Evolutionary conservation across 2,329 filamentous ascomycete genomes (phyloP), one percentile per base, ranked within the genome.

Genomic region (Trichoderma endophyticum): DNA sequence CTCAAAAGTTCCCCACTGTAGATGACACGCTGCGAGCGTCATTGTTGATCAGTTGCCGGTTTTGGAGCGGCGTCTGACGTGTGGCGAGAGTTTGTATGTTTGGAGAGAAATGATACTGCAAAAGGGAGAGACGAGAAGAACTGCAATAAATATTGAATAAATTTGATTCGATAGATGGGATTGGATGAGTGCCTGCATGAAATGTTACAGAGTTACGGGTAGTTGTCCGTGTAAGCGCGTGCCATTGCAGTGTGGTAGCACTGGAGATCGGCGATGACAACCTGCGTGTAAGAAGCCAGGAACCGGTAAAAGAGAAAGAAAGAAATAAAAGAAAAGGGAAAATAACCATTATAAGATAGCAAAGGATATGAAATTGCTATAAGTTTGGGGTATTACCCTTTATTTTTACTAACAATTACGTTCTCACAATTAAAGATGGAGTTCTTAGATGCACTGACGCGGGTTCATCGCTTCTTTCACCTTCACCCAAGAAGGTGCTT

Each of bases 1-100:
- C 18, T 43, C 32, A 12, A 57, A 15, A 14, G 34, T 43, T 48
- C 66, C 28, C 56, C 66, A 69, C 66, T n/a, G 11, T 48, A 15
- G 6, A 69, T 69, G 66, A 69, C 66, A 69, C 56, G 26, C 36
- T 28, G 9, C 34, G 26, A 28, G 28, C 66, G 66, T 69, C 66
- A 69, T 69, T 61, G 66, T n/a, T 43, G 66, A 69, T 69, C 66
- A 26, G 56, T 60, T 69, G 66, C 66, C 56, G 36, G 26, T 69
- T 69, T 21, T 34, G 39, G 39, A 30, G 36, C 54, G 14, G 36
- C 36, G 51, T 30, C 66, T 61, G 54, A 69, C 56, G 66, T 56
- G 66, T 69, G 66, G 66, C 57, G 5, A 59, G 18, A 34, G 28
- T 34, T 18, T 32, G 30, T 60, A 24, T 34, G 57, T 60, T 34